These are phyloP conservation scores for Nakazawaea holstii DNA, from an alignment of 805 yeast genomes.

Conservation along the genomic window DNA sequence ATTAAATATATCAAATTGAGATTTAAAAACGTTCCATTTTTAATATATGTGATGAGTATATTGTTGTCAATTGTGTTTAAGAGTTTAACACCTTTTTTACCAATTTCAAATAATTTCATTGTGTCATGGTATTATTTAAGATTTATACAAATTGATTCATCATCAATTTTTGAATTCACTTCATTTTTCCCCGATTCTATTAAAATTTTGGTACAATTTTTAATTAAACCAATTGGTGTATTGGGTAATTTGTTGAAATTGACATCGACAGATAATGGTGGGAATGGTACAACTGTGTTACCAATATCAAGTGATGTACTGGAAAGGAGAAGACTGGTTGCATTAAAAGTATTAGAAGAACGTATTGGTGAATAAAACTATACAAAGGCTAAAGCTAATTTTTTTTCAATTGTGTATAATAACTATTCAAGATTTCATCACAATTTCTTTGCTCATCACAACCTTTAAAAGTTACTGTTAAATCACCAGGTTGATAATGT, in stretches of 20 bases:
- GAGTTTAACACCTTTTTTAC: conserved; percentile 47
- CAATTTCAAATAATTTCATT: conserved; percentile 54
- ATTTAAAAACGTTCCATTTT: conserved; percentile 59
- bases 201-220: conserved; percentile 45
- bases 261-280: not conserved
- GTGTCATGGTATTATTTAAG: conserved; percentile 74
- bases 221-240: conserved; percentile 40
- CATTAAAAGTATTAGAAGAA: conserved; percentile 69
- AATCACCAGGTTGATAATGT: conserved; percentile 60
- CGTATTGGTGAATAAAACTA: conserved; percentile 28
- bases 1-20: conserved; percentile 45
- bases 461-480: conserved; percentile 56
- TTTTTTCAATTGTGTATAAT: conserved; percentile 22
- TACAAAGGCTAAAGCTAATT: conserved; percentile 13
- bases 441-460: conserved; percentile 50
- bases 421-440: conserved; percentile 39
- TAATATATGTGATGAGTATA: conserved; percentile 25
- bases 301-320: conserved; percentile 43
- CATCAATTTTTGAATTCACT: conserved; percentile 77
- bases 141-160: conserved; percentile 80
- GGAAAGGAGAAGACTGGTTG: conserved; percentile 74
- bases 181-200: conserved; percentile 74
- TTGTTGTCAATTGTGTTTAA: conserved; percentile 22
- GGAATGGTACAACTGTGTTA: not conserved
- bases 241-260: not conserved